These are phyloP conservation scores for Symbiodinium pilosum DNA, from an alignment of 73 alveolate species.

Conservation along the genomic window DNA sequence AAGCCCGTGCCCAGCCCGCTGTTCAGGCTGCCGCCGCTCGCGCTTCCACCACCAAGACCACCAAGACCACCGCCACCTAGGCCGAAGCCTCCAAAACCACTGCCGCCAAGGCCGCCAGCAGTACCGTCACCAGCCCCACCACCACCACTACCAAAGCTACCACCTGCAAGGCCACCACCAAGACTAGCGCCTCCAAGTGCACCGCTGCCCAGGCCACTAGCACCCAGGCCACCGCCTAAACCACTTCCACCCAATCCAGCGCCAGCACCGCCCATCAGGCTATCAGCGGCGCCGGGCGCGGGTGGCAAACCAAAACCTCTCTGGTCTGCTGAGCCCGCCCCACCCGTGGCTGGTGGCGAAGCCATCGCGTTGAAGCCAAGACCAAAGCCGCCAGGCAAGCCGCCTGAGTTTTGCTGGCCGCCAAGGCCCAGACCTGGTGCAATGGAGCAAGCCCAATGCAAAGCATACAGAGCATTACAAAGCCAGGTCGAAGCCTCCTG, in stretches of 20 bases:
- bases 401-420: background rate
- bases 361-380: background rate
- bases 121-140: conserved; percentile 3
- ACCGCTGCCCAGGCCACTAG: background rate
- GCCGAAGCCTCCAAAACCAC: background rate
- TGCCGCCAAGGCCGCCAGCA: background rate
- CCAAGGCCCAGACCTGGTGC: too few relatives aligned
- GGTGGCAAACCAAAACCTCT: too few relatives aligned
- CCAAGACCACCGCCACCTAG: conserved; percentile 24
- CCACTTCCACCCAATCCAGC: background rate
- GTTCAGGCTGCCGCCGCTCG: conserved; percentile 17
- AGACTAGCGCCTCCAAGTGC: background rate
- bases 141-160: conserved; percentile 4
- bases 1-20: background rate
- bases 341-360: background rate
- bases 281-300: too few relatives aligned
- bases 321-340: too few relatives aligned
- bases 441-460: too few relatives aligned
- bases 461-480: too few relatives aligned
- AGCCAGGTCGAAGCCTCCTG: background rate
- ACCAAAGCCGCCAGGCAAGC: background rate
- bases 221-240: background rate
- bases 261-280: background rate
- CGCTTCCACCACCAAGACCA: conserved; percentile 30
- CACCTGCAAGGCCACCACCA: conserved; percentile 1